Conservation (phyloP, 306 rosid genomes). For the Cucurbita moschata region DNA sequence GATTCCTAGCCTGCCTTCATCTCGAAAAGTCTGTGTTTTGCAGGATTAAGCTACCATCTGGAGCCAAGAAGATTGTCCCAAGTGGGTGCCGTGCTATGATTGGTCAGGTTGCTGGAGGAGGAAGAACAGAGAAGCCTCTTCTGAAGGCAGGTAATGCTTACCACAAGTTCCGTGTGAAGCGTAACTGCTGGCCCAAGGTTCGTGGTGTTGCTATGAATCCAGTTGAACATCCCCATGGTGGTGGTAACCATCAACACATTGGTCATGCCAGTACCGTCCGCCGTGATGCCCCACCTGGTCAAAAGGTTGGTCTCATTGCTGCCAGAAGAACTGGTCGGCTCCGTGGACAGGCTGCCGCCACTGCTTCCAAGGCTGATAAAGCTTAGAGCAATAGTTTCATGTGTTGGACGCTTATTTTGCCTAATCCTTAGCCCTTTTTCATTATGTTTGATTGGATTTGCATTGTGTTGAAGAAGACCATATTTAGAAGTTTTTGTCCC, state of each 20-base stretch:
- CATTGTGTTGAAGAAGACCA: neutral
- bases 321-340: conserved; percentile 14
- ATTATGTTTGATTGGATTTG: neutral
- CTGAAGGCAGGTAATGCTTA: conserved; percentile 15
- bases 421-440: neutral
- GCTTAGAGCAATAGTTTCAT: neutral
- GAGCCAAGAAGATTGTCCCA: conserved; percentile 6
- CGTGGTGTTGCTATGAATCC: conserved; percentile 17
- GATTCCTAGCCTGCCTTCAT: neutral
- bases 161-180: conserved; percentile 8
- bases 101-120: conserved; percentile 14
- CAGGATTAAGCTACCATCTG: conserved; percentile 13
- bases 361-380: conserved; percentile 8
- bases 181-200: conserved; percentile 14
- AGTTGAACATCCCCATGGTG: conserved; percentile 14
- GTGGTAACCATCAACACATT: conserved; percentile 14
- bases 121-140: conserved; percentile 13
- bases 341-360: conserved; percentile 15
- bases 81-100: conserved; percentile 12
- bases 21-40: neutral
- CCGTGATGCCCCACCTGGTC: conserved; percentile 15
- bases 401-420: neutral
- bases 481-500: conserved; percentile 3
- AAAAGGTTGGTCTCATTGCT: conserved; percentile 17
- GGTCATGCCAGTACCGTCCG: conserved; percentile 15